Evolutionary conservation across 306 rosid species (phyloP).

Genomic region (Pterocarpus macrocarpus): DNA sequence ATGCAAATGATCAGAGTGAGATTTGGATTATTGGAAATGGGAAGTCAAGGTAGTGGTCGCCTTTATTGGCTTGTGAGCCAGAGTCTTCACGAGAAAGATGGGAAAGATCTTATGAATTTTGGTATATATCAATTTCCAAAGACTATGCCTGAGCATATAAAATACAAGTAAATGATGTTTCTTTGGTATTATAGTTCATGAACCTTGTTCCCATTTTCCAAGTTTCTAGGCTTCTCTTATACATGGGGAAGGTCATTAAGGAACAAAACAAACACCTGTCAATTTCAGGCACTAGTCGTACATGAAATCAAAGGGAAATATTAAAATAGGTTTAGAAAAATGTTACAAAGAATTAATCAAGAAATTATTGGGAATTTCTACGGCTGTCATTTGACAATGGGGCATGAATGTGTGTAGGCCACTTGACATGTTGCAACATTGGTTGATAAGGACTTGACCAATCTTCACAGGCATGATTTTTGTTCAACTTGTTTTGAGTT

Average conservation of each 20-base stretch:
- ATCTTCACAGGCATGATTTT: conserved; percentile 35
- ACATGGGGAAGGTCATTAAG: conserved; percentile 16
- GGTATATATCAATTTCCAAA: conserved; percentile 36
- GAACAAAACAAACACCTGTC: conserved; percentile 51
- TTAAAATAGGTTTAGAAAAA: not conserved
- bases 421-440: conserved; percentile 44
- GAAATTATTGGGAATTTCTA: conserved; percentile 26
- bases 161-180: conserved; percentile 12
- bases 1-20: conserved; percentile 23
- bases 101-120: conserved; percentile 43
- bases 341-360: not conserved
- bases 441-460: conserved; percentile 26
- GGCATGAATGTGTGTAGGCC: conserved; percentile 31
- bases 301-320: conserved; percentile 23
- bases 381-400: conserved; percentile 43
- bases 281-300: conserved; percentile 20
- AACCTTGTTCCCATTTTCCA: conserved; percentile 16
- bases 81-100: conserved; percentile 65
- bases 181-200: not conserved
- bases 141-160: conserved; percentile 13
- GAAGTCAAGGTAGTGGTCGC: conserved; percentile 49
- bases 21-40: conserved; percentile 18
- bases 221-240: conserved; percentile 53
- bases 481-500: conserved; percentile 31
- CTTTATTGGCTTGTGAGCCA: conserved; percentile 65